Conservation (phyloP, 345 rosid genomes). For the Erucastrum elatum region DNA sequence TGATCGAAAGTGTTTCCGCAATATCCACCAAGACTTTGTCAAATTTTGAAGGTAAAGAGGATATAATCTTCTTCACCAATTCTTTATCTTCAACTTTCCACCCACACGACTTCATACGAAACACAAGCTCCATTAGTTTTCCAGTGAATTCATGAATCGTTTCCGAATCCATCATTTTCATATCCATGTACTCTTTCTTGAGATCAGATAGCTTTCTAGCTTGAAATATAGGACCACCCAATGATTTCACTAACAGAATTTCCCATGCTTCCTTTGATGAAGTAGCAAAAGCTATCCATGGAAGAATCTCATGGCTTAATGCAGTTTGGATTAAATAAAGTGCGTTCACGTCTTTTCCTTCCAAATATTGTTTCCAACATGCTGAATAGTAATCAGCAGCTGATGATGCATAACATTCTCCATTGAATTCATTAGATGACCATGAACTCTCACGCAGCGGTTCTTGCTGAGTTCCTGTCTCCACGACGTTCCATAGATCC, state of each 20-base stretch:
- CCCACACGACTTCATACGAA: slow-evolving; percentile 31
- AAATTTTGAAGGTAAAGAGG: slow-evolving; percentile 19
- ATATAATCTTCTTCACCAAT: slow-evolving; percentile 23
- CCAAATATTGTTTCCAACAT: not conserved
- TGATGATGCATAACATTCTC: not conserved
- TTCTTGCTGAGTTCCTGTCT: not conserved
- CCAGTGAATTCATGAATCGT: slow-evolving; percentile 1
- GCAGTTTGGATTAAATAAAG: not conserved
- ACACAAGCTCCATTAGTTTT: slow-evolving; percentile 10
- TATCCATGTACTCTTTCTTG: slow-evolving; percentile 2
- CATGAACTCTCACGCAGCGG: not conserved
- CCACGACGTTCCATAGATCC: slow-evolving; percentile 22
- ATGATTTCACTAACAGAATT: slow-evolving; percentile 6
- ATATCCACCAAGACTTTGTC: not conserved
- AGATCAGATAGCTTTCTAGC: slow-evolving; percentile 7
- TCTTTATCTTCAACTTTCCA: slow-evolving; percentile 13
- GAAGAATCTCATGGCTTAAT: not conserved
- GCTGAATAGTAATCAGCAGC: not conserved
- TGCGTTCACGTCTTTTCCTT: not conserved
- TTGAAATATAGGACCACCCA: slow-evolving; percentile 28
- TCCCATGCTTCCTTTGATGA: slow-evolving; percentile 34
- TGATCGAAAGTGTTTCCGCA: slow-evolving; percentile 11
- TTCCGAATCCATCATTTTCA: not conserved
- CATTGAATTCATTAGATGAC: not conserved
- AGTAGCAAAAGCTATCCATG: slow-evolving; percentile 19